These are phyloP conservation scores for Triangularia setosa DNA, from an alignment of 2,329 filamentous ascomycete species.

Conservation along the genomic window DNA sequence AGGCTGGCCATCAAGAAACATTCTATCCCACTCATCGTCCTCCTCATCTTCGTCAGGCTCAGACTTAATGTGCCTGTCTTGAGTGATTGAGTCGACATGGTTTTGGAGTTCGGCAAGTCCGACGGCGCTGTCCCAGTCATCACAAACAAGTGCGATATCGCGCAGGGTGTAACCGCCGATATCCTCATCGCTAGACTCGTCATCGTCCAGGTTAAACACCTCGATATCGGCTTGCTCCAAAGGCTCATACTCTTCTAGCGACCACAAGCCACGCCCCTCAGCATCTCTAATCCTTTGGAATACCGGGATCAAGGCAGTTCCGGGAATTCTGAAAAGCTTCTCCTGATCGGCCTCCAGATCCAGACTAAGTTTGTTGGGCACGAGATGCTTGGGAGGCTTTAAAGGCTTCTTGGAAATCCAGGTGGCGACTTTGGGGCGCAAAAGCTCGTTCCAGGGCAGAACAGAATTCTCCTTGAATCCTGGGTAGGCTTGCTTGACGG, in stretches of 20 bases:
- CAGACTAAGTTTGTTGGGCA: conserved; percentile 82
- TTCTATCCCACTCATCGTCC: conserved; percentile 60
- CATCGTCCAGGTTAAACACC: conserved; percentile 37
- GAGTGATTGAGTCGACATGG: conserved; percentile 16
- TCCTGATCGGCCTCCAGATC: conserved; percentile 85
- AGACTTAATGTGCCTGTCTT: conserved; percentile 31
- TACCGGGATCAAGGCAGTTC: conserved; percentile 50
- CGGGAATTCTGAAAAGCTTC: conserved; percentile 74
- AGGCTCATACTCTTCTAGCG: conserved; percentile 37
- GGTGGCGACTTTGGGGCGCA: conserved; percentile 74
- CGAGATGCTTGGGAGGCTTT: conserved; percentile 76
- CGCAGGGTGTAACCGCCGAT: conserved; percentile 72
- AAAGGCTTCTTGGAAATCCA: conserved; percentile 74
- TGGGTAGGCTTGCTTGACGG: conserved; percentile 77
- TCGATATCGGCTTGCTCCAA: conserved; percentile 43
- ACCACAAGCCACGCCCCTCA: conserved; percentile 46
- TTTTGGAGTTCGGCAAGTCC: conserved; percentile 38
- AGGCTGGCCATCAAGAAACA: conserved; percentile 50
- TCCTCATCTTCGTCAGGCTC: conserved; percentile 52
- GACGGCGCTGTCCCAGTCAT: conserved; percentile 74
- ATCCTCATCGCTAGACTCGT: conserved; percentile 57
- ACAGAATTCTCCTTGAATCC: conserved; percentile 71
- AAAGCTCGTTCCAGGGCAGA: conserved; percentile 75
- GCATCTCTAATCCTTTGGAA: conserved; percentile 54
- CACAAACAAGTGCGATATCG: conserved; percentile 80